Base-by-base conservation (phyloP, 495 filamentous ascomycete species). In the Xylaria nigripes region DNA sequence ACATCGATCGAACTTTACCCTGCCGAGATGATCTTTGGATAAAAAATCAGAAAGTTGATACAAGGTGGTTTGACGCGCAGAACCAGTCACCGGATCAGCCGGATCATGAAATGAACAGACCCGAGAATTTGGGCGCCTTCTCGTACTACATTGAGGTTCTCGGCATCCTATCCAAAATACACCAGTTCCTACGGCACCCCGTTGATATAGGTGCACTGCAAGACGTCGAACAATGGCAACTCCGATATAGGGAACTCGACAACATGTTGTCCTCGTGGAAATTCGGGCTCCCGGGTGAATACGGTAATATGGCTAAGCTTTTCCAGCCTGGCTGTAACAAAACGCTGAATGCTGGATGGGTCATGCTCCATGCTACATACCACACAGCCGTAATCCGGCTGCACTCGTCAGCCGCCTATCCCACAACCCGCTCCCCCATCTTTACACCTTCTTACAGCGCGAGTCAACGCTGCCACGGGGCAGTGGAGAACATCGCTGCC, bases 371-470 rank as follows among this genome's bases (percentile, higher is more conserved):
- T 63, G 83, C 85, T 13, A 85, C 85, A n/a, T 72, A 68, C 55
- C 68, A 73, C 63, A 92, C 87, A 4, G 84, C 89, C 54, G 82
- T 94, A 8, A 94, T 95, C 58, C 82, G 90, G 16, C 77, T 95
- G 12, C 89, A 95, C 72, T 93, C 90, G n/a, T 92, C 87, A 3
- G 89, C 90, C 3, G 90, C 89, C 4, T 95, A 95, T 65, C 90
- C 90, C 21, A 92, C 89, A 16, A 90, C 85, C 13, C 76, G 87
- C 21, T 91, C 87, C 8, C 84, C 84, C 32, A 89, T 93, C 48
- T 95, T 95, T 71, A 87, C 85, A 0, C 86, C 89, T 1, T 91
- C 86, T 6, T 92, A 86, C 68, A 85, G 81, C 55, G 90, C 90
- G 8, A 83, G 81, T 45, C 88, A 94, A 66, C 76, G 85, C 16